phyloP scores from a whole-genome alignment of 164 flowering plant genomes.

The Litsea cubeba region DNA sequence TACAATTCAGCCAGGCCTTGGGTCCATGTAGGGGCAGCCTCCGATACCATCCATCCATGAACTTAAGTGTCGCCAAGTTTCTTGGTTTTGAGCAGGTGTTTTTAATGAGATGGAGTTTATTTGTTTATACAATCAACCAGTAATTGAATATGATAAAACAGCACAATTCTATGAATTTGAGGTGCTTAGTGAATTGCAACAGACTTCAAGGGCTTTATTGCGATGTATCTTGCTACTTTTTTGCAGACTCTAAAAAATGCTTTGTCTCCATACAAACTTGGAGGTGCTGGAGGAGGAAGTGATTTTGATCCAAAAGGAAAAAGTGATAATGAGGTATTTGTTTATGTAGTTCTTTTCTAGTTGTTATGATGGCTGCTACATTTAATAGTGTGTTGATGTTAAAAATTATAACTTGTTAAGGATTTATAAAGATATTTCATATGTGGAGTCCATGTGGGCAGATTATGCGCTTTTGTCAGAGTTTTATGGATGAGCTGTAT shows the following conservation, averaged over 20 bases:
- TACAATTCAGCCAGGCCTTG: conserved; percentile 83
- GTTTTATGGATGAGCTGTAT: conserved; percentile 90
- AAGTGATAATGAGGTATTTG: conserved; percentile 85
- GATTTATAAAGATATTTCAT: conserved; percentile 5
- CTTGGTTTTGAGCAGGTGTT: conserved; percentile 93
- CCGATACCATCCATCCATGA: conserved; percentile 88
- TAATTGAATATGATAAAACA: no score
- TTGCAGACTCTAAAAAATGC: conserved; percentile 89
- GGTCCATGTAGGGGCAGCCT: conserved; percentile 99
- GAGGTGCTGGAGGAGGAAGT: conserved; percentile 98
- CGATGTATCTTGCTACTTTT: conserved; percentile 5
- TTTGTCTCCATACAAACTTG: conserved; percentile 89
- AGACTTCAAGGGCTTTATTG: neutral
- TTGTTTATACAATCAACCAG: no score
- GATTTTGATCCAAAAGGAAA: conserved; percentile 99
- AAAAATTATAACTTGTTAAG: conserved; percentile 1
- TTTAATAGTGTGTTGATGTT: conserved; percentile 5
- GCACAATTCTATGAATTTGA: no score
- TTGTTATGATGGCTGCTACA: neutral
- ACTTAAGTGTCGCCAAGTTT: conserved; percentile 85
- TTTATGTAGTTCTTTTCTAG: neutral
- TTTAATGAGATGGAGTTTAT: neutral
- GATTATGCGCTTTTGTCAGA: conserved; percentile 98
- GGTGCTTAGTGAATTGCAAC: neutral
- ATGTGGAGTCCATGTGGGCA: conserved; percentile 24